Evolutionary conservation across 768 basidiomycete species (phyloP).

Genomic region (Ramaria sp.): DNA sequence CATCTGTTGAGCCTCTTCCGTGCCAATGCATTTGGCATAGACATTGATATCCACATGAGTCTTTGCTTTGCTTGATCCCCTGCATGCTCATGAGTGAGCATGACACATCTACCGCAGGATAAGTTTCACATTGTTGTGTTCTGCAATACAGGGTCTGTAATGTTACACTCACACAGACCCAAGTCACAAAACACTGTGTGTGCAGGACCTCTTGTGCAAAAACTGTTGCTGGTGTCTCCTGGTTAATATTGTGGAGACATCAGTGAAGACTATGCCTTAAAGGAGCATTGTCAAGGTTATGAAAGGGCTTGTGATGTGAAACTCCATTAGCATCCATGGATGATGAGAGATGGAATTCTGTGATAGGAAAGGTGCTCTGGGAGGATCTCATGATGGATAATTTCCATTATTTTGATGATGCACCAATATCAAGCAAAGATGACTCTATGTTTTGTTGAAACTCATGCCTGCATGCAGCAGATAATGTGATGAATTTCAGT

Average conservation of each 20-base stretch:
- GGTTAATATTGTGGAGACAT: background rate
- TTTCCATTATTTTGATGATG: too few relatives aligned
- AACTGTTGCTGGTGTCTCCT: background rate
- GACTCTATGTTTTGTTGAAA: too few relatives aligned
- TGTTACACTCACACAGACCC: background rate
- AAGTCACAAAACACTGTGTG: background rate
- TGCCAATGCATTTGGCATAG: background rate
- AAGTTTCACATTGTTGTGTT: background rate
- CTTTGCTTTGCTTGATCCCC: background rate
- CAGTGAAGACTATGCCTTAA: background rate
- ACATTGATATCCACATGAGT: background rate
- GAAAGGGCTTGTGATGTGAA: background rate
- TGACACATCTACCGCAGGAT: background rate
- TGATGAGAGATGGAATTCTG: background rate
- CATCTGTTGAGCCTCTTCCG: background rate
- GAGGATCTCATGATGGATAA: background rate
- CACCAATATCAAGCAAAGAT: too few relatives aligned
- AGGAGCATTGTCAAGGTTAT: background rate
- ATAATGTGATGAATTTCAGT: too few relatives aligned
- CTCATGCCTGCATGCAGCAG: too few relatives aligned
- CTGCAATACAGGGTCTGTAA: background rate
- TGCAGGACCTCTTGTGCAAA: background rate
- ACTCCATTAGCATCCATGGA: background rate
- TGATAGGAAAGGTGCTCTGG: background rate
- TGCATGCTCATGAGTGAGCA: too few relatives aligned